Percentiles rank a stretch among this genome's conserved stretches.
phyloP scores from a whole-genome alignment of 176 grass and related monocot species.

The Aegilops umbellulata region DNA sequence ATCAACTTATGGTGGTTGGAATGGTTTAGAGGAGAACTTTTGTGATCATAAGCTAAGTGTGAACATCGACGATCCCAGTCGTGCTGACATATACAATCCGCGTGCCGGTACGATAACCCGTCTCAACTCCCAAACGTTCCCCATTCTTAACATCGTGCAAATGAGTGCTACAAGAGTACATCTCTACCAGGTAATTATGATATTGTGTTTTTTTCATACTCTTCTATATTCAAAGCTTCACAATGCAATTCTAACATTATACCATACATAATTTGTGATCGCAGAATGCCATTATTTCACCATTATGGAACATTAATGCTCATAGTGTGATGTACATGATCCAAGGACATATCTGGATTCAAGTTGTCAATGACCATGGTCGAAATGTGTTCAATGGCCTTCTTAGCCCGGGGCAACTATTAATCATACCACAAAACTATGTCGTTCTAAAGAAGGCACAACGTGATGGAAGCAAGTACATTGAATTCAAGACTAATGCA shows the following conservation, averaged over 20 bases:
- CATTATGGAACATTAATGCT: conserved; percentile 43
- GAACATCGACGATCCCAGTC: conserved; percentile 10
- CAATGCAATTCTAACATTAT: not conserved
- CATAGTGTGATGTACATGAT: conserved; percentile 43
- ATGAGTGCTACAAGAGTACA: conserved; percentile 39
- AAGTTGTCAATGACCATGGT: conserved; percentile 26
- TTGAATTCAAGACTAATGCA: not conserved
- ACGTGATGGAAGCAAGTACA: not conserved
- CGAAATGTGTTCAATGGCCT: not conserved
- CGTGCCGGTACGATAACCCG: not conserved
- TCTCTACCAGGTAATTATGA: conserved; percentile 19
- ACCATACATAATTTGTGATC: not conserved
- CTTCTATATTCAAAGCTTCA: not conserved
- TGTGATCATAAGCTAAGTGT: not conserved
- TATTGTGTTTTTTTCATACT: not conserved
- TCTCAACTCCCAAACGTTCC: not conserved
- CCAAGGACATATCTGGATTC: not conserved
- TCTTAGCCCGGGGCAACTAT: not conserved
- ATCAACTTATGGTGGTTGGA: not conserved
- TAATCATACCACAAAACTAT: not conserved
- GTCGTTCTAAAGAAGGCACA: not conserved
- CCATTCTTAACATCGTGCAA: not conserved
- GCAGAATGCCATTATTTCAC: conserved; percentile 24
- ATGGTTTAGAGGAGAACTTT: not conserved
- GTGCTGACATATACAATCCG: conserved; percentile 36